Base-by-base conservation (phyloP, 306 rosid genomes). In the Dalbergia cultrata region DNA sequence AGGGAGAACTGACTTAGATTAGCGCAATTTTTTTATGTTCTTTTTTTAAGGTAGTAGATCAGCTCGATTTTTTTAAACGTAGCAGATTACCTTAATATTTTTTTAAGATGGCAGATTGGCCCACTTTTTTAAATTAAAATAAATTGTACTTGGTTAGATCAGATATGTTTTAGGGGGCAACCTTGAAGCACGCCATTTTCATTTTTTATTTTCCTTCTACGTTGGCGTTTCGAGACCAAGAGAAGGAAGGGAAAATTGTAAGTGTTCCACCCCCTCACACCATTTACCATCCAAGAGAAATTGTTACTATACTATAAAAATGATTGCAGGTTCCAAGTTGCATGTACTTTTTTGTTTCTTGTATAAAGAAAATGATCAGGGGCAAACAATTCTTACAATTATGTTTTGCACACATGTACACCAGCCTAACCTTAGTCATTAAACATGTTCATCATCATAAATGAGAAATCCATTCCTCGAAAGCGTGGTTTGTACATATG, bases 1-100 rank as follows among this genome's bases (percentile, higher is more conserved):
- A 95, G 97, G 81, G 76, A 64, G 67, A 77, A 34, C 50, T 45
- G 65, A 72, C 85, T 81, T 52, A 59, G 59, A 79, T 43, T 8
- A 9, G 57, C 52, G 9, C 60, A 52, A 34, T 9, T 6, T 54
- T 54, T 54, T 54, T 54, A n/a, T 54, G n/a, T 54, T 18, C n/a
- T 54, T 54, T 18, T n/a, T 54, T 47, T 47, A 54, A n/a, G 26
- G 26, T n/a, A 54, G 10, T 17, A 44, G 21, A 17, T n/a, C 6
- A 44, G 35, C 34, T 56, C 60, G 35, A 34, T n/a, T 54, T 18
- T 47, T 47, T 54, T 54, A 17, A 54, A 47, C 1, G 53, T 10
- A 47, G 16, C 53, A 47, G 53, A 47, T 47, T 13, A 10, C 13
- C 53, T 12, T 3, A 10, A 43, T 43, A 0, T 43, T 1, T 43